phyloP scores from a whole-genome alignment of 805 yeast genomes.

The Nakazawaea ernobii region DNA sequence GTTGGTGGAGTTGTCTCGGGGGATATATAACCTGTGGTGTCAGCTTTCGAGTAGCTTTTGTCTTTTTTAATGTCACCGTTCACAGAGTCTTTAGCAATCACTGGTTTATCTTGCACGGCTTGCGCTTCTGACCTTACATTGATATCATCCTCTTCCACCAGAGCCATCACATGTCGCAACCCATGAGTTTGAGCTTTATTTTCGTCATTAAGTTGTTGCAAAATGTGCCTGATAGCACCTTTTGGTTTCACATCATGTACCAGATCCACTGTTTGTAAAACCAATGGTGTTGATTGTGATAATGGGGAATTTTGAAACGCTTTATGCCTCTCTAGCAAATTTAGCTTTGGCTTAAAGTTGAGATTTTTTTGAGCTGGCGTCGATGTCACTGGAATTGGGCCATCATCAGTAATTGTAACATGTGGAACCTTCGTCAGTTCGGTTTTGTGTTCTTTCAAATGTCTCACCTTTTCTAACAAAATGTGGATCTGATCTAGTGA shows the following conservation, averaged over 20 bases:
- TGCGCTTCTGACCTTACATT: not conserved
- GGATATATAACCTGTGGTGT: constrained; percentile 1
- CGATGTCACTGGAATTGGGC: not conserved
- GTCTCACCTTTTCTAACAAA: constrained; percentile 1
- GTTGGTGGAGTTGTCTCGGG: constrained; percentile 7
- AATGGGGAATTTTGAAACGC: constrained; percentile 4
- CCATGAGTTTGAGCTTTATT: not conserved
- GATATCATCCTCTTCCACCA: not conserved
- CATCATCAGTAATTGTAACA: too few species aligned
- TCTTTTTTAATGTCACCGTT: too few species aligned
- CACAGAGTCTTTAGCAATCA: too few species aligned
- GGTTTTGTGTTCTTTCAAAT: not conserved
- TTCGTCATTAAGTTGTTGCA: not conserved
- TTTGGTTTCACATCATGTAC: not conserved
- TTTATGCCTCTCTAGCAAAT: not conserved
- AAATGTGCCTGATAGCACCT: not conserved
- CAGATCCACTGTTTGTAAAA: not conserved
- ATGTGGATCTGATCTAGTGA: constrained; percentile 3
- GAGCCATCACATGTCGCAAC: not conserved
- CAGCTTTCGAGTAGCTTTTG: not conserved
- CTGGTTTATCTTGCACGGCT: not conserved
- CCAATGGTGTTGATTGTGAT: constrained; percentile 11
- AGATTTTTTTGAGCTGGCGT: not conserved
- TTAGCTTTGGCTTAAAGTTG: constrained; percentile 5
- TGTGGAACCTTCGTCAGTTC: too few species aligned